A percentile compares a stretch with the other conserved stretches of the same genome.
Conservation (phyloP, 768 basidiomycete genomes). For the Collybia nuda region DNA sequence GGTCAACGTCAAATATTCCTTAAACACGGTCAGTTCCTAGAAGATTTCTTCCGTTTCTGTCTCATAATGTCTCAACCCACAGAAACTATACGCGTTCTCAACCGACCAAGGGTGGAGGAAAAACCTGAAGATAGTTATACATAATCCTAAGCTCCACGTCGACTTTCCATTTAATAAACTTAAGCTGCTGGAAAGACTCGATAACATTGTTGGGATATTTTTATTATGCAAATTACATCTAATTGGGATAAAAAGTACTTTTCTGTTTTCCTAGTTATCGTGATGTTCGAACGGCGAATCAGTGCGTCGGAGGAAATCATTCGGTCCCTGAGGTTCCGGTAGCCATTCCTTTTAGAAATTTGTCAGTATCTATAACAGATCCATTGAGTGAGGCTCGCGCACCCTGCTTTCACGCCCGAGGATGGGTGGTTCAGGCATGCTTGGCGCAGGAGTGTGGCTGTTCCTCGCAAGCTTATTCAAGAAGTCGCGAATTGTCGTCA, state of each 20-base stretch:
- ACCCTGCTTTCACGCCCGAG: slow-evolving; percentile 28
- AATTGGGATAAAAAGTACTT: background rate
- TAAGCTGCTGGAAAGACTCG: background rate
- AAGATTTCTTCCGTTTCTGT: background rate
- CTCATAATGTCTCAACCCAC: slow-evolving; percentile 5
- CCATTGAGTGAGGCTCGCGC: slow-evolving; percentile 4
- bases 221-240: background rate
- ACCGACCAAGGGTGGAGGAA: slow-evolving; percentile 18
- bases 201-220: background rate
- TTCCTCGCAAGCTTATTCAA: slow-evolving; percentile 55
- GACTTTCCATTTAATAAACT: background rate
- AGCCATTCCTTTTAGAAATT: slow-evolving; percentile 29
- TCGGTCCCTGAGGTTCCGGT: slow-evolving; percentile 23
- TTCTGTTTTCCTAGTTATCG: slow-evolving; percentile 11
- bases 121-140: slow-evolving; percentile 8
- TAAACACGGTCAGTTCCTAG: slow-evolving; percentile 59
- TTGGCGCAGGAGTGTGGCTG: slow-evolving; percentile 29
- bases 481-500: slow-evolving; percentile 67
- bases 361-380: background rate
- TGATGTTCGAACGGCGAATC: slow-evolving; percentile 42
- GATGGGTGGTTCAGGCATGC: slow-evolving; percentile 28
- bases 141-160: background rate
- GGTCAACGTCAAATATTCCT: slow-evolving; percentile 84
- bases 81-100: slow-evolving; percentile 59
- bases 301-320: slow-evolving; percentile 29